phyloP scores from a whole-genome alignment of 1,284 basidiomycete species.

The Fomitiporia mediterranea region DNA sequence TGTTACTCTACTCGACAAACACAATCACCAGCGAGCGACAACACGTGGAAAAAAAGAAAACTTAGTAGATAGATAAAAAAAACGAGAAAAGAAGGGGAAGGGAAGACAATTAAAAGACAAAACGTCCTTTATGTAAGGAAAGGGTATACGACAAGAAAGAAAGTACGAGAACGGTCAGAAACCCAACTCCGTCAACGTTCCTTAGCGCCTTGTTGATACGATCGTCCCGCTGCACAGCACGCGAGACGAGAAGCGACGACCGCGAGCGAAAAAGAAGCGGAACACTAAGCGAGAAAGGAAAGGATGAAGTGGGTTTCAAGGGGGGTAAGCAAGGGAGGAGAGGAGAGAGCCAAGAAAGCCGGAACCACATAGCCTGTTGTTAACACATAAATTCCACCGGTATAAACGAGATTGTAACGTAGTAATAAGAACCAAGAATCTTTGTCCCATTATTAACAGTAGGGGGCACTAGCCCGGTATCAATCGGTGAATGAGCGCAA shows the following conservation, averaged over 20 bases:
- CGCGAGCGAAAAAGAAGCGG: neutral
- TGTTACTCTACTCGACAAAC: neutral
- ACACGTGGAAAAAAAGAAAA: neutral
- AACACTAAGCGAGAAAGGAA: neutral
- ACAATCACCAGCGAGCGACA: slow-evolving; percentile 1
- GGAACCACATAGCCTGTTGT: slow-evolving; percentile 1
- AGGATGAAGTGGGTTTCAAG: neutral
- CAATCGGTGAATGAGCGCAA: neutral
- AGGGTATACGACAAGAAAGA: slow-evolving; percentile 8
- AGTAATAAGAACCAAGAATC: slow-evolving; percentile 5
- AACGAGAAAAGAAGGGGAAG: neutral
- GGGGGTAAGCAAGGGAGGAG: neutral
- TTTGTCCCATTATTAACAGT: neutral
- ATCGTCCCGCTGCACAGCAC: neutral
- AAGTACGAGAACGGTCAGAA: neutral
- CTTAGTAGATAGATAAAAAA: neutral
- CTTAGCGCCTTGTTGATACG: neutral
- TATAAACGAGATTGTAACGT: slow-evolving; percentile 5
- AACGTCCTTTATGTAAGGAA: neutral
- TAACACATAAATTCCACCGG: neutral
- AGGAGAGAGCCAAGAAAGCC: neutral
- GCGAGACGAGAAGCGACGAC: neutral
- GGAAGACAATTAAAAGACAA: neutral
- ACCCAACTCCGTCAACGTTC: neutral
- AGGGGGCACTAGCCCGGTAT: slow-evolving; percentile 3